phyloP scores from a whole-genome alignment of 176 grass and related monocot genomes.

The Ampelocalamus luodianensis region DNA sequence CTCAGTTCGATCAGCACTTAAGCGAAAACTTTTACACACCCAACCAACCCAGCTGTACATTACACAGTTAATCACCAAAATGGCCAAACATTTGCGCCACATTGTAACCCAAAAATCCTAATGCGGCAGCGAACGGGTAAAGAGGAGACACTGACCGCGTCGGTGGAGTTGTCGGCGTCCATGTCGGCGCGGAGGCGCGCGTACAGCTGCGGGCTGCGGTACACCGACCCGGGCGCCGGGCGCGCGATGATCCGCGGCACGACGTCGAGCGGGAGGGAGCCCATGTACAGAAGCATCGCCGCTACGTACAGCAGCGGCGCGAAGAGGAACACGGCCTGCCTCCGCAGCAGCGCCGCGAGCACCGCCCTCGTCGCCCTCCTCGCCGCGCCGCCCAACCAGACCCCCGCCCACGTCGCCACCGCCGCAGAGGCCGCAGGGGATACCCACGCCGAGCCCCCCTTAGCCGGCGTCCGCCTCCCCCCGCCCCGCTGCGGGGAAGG shows the following conservation, averaged over 20 bases:
- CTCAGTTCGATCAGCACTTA: conserved; percentile 6
- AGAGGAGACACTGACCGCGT: conserved; percentile 63
- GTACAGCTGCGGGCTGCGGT: conserved; percentile 93
- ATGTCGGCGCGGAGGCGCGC: conserved; percentile 74
- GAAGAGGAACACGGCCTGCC: conserved; percentile 97
- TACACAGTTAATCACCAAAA: conserved; percentile 9
- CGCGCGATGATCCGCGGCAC: conserved; percentile 82
- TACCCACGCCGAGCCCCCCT: conserved; percentile 36
- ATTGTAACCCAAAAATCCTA: neutral
- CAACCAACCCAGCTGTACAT: neutral
- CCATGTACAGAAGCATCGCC: conserved; percentile 91
- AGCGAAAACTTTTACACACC: neutral
- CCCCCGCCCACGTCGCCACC: conserved; percentile 34
- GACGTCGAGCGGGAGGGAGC: conserved; percentile 83
- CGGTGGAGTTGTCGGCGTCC: conserved; percentile 89
- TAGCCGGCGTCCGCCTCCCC: conserved; percentile 53
- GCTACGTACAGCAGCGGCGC: conserved; percentile 94
- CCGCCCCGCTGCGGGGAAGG: conserved; percentile 45
- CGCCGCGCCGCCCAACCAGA: conserved; percentile 36
- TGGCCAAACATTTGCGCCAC: neutral
- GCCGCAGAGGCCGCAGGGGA: neutral
- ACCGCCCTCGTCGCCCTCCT: conserved; percentile 62
- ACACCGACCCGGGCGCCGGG: conserved; percentile 72
- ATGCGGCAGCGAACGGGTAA: neutral
- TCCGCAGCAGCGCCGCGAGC: conserved; percentile 73